Conservation (phyloP, 2,329 filamentous ascomycete species). For the Cryphonectria naterciae region DNA sequence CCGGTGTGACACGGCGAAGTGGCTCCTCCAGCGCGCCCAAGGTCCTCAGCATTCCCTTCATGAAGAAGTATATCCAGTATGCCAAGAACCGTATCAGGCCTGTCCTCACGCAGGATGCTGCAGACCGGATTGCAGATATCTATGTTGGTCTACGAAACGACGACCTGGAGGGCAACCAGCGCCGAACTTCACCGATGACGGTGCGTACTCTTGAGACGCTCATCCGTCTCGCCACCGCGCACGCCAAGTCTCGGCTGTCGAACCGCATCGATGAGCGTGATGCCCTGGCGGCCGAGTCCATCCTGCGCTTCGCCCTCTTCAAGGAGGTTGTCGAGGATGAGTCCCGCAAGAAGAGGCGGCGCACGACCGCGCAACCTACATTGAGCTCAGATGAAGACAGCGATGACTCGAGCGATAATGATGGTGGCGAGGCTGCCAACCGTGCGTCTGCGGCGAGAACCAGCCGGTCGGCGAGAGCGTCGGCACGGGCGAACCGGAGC, state of each 20-base stretch:
- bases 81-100: conserved; percentile 92
- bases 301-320: conserved; percentile 93
- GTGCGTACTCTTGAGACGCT: conserved; percentile 96
- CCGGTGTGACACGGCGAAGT: conserved; percentile 79
- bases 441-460: conserved; percentile 44
- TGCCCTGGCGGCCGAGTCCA: conserved; percentile 83
- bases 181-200: conserved; percentile 92
- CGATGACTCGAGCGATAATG: conserved; percentile 60
- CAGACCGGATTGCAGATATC: conserved; percentile 86
- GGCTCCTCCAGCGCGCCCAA: conserved; percentile 79
- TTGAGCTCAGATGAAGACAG: conserved; percentile 62
- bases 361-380: conserved; percentile 54
- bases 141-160: conserved; percentile 95
- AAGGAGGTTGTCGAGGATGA: conserved; percentile 87
- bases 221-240: conserved; percentile 95
- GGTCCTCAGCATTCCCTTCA: conserved; percentile 93
- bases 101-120: conserved; percentile 85
- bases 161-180: conserved; percentile 91
- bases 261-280: conserved; percentile 88
- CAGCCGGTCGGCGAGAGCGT: conserved; percentile 36
- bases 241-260: conserved; percentile 89
- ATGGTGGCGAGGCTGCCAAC: conserved; percentile 39
- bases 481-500: conserved; percentile 39
- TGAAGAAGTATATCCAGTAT: conserved; percentile 99
- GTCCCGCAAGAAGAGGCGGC: conserved; percentile 81